Evolutionary conservation across 306 rosid species (phyloP), one percentile per base, ranked within the genome.

Genomic region (Corylus avellana): DNA sequence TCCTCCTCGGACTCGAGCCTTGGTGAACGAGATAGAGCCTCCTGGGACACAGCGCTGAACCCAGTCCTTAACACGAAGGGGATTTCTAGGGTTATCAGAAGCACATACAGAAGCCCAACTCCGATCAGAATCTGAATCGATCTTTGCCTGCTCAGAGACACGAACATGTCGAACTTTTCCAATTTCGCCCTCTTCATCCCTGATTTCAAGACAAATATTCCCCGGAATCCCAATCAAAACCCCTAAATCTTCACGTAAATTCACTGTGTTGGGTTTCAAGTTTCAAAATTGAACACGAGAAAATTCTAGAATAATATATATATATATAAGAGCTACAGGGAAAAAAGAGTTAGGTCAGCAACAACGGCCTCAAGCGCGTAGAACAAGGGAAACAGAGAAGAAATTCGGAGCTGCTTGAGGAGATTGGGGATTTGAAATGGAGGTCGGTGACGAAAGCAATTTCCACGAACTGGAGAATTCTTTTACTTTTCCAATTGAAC

Each of bases 41-140:
- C 92, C 68, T 70, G 83, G 8, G 91, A 78, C 39, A 86, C 51
- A 13, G 75, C 74, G 46, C 85, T 46, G 73, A 83, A 90, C 49
- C 89, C 90, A 75, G 82, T 81, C 75, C 7, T 80, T 87, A 89
- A 88, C 29, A 93, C 87, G n/a, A 91, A 81, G 7, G 98, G 98
- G 70, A 95, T 88, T 86, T 92, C 98, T 3, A 91, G 56, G 35
- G 87, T 85, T 66, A 93, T 89, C 2, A 95, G 55, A 4, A 93
- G 53, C 2, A 88, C 14, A 69, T 95, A 95, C 55, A 95, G 62
- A 58, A 93, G 16, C 0, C 89, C 91, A 46, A 87, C 47, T 17
- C 81, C 83, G 22, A 89, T 73, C 75, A 95, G 85, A 70, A 88
- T 87, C 72, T 95, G 97, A 79, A 93, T 13, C 81, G 94, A 86